Conservation (phyloP, 2,329 filamentous ascomycete species). For the Pseudopyricularia javanii region DNA sequence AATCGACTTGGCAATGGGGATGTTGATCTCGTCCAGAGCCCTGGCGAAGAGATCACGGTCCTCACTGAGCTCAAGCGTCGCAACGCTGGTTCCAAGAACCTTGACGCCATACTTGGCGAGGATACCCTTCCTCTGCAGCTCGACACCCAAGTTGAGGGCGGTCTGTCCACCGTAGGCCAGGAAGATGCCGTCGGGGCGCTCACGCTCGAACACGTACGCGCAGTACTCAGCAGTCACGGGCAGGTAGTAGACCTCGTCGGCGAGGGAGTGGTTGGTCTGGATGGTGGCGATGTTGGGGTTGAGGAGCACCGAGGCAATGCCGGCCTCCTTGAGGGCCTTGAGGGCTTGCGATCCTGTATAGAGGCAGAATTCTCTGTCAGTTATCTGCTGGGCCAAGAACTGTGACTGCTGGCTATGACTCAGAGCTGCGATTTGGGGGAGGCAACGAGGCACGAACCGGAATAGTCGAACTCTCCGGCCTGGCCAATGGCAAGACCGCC, state of each 20-base stretch:
- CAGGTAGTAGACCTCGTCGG: conserved; percentile 96
- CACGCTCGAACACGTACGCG: conserved; percentile 91
- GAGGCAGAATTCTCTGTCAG: background rate
- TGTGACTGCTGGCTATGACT: conserved; percentile 11
- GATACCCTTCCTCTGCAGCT: conserved; percentile 92
- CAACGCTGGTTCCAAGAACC: conserved; percentile 88
- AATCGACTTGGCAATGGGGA: conserved; percentile 92
- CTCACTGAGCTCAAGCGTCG: conserved; percentile 87
- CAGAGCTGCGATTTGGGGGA: conserved; percentile 5
- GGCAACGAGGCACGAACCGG: conserved; percentile 48
- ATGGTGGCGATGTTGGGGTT: conserved; percentile 99
- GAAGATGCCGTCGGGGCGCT: conserved; percentile 93
- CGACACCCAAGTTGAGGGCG: conserved; percentile 87
- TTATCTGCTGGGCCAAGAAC: background rate
- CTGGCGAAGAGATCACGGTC: conserved; percentile 94
- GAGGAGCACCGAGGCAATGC: conserved; percentile 81
- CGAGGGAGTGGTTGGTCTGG: conserved; percentile 90
- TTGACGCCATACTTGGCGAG: conserved; percentile 93
- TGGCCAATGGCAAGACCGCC: conserved; percentile 95
- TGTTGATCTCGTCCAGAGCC: conserved; percentile 92
- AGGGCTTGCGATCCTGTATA: conserved; percentile 78
- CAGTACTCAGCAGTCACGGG: conserved; percentile 97
- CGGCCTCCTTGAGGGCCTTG: conserved; percentile 93
- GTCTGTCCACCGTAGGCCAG: conserved; percentile 96
- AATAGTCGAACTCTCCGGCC: conserved; percentile 97